A percentile compares a stretch with the other conserved stretches of the same genome.
These are phyloP conservation scores for Daphne laureola DNA, from an alignment of 441 rosid genomes.

Conservation along the genomic window DNA sequence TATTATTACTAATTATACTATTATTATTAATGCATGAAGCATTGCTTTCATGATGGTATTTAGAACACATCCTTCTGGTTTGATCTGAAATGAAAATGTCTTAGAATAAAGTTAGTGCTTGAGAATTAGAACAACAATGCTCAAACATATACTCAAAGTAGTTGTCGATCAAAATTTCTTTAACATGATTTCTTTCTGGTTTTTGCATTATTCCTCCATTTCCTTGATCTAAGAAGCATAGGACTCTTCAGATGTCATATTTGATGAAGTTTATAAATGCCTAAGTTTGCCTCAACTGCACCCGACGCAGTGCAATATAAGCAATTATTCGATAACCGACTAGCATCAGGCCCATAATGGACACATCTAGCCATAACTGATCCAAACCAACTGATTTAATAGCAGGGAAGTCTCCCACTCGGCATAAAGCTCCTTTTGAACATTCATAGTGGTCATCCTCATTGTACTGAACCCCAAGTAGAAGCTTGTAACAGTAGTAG, in stretches of 20 bases:
- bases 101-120: constrained; percentile 13
- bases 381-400: constrained; percentile 70
- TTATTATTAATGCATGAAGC: constrained; percentile 19
- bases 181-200: constrained; percentile 21
- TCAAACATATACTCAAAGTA: constrained; percentile 17
- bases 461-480: constrained; percentile 79
- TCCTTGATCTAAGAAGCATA: constrained; percentile 31
- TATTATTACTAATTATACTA: not conserved
- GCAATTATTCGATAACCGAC: constrained; percentile 77
- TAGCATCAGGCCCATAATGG: constrained; percentile 76
- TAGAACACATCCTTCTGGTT: constrained; percentile 19
- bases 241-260: constrained; percentile 30
- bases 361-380: constrained; percentile 75
- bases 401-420: constrained; percentile 81
- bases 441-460: constrained; percentile 70
- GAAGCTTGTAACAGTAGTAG: constrained; percentile 90
- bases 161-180: constrained; percentile 21
- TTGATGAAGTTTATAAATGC: constrained; percentile 1
- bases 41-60: constrained; percentile 19
- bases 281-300: constrained; percentile 38
- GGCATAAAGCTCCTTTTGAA: constrained; percentile 60
- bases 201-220: constrained; percentile 38
- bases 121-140: constrained; percentile 7
- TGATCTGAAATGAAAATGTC: constrained; percentile 8
- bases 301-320: constrained; percentile 70